phyloP scores from a whole-genome alignment of 768 basidiomycete genomes.

The Sarcodon aspratus region DNA sequence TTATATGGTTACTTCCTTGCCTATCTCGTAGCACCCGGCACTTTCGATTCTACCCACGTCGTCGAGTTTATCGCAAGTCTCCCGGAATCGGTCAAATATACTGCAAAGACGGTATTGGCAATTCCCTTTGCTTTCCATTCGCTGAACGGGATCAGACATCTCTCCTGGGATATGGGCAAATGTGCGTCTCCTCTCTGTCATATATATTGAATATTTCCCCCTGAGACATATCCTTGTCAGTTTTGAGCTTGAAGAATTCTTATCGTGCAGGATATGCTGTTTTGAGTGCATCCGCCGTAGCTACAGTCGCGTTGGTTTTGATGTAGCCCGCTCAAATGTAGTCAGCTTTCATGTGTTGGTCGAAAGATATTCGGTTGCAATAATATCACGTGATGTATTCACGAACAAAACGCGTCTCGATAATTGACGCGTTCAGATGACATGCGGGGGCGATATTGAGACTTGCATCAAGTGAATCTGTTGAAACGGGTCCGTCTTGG shows the following conservation, averaged over 20 bases:
- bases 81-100: constrained; percentile 67
- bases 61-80: constrained; percentile 59
- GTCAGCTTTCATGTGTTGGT: too few species aligned
- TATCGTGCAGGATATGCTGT: constrained; percentile 81
- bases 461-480: too few species aligned
- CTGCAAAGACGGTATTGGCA: constrained; percentile 70
- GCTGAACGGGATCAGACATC: constrained; percentile 83
- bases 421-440: too few species aligned
- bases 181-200: constrained; percentile 41
- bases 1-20: constrained; percentile 82
- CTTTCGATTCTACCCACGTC: constrained; percentile 71
- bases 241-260: constrained; percentile 68
- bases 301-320: constrained; percentile 61
- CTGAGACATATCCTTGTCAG: constrained; percentile 25
- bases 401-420: too few species aligned
- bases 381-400: too few species aligned
- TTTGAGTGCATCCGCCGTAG: constrained; percentile 63
- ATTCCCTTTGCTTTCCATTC: constrained; percentile 87
- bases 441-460: too few species aligned
- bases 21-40: constrained; percentile 74
- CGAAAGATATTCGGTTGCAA: too few species aligned
- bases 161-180: constrained; percentile 82
- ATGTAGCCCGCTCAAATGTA: constrained; percentile 22
- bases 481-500: too few species aligned
- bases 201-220: neutral